These are phyloP conservation scores for Suillus brevipes DNA, from an alignment of 768 basidiomycete species.

Conservation along the genomic window DNA sequence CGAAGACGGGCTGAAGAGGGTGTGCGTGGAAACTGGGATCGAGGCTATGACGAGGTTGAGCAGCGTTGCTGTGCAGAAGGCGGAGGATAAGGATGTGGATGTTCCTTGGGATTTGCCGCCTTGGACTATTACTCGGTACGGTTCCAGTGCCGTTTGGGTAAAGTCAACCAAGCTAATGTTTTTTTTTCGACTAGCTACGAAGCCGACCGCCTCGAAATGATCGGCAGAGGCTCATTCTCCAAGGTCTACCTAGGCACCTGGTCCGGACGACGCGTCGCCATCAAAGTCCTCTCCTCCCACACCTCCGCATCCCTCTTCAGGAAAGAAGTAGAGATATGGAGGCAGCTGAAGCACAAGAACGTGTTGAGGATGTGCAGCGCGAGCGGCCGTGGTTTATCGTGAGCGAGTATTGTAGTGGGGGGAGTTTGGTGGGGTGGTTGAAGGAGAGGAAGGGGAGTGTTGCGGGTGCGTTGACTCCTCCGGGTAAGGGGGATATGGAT, in stretches of 20 bases:
- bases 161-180: constrained; percentile 3
- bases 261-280: constrained; percentile 62
- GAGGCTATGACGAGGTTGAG: constrained; percentile 70
- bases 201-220: constrained; percentile 65
- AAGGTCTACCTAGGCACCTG: constrained; percentile 78
- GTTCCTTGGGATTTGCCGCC: constrained; percentile 46
- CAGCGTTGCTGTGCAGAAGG: constrained; percentile 21
- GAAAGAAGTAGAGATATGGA: constrained; percentile 29
- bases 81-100: constrained; percentile 12
- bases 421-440: constrained; percentile 42
- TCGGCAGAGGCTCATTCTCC: constrained; percentile 76
- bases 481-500: background rate
- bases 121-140: constrained; percentile 74
- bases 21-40: constrained; percentile 72
- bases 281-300: constrained; percentile 68
- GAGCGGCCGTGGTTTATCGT: constrained; percentile 11
- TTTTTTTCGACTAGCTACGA: constrained; percentile 53
- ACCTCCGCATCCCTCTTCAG: constrained; percentile 67
- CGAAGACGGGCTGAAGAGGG: constrained; percentile 41
- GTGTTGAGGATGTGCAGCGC: constrained; percentile 16
- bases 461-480: background rate
- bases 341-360: constrained; percentile 12
- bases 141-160: background rate
- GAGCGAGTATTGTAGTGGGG: background rate
- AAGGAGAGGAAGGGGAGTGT: constrained; percentile 35